Evolutionary conservation across 2,329 filamentous ascomycete species (phyloP).

Genomic region (Periconia sp.): DNA sequence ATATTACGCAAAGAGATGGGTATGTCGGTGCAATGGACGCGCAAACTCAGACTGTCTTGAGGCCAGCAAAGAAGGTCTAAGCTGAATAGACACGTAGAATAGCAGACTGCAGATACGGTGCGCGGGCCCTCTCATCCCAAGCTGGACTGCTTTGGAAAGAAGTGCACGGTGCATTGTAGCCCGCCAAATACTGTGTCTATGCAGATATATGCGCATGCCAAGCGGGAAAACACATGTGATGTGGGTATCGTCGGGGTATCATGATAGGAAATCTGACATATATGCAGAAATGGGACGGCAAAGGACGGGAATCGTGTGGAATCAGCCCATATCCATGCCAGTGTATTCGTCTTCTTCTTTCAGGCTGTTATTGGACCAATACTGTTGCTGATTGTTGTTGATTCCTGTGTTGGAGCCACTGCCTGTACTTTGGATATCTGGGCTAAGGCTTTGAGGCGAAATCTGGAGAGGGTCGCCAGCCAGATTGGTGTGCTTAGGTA

Average conservation of each 20-base stretch:
- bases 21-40: conserved; percentile 24
- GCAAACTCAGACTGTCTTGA: conserved; percentile 27
- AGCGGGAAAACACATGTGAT: conserved; percentile 28
- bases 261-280: conserved; percentile 26
- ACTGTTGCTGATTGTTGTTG: conserved; percentile 49
- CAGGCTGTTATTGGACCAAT: conserved; percentile 63
- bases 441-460: conserved; percentile 60
- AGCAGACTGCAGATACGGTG: conserved; percentile 8
- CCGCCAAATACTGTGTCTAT: conserved; percentile 9
- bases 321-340: conserved; percentile 67
- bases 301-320: conserved; percentile 9
- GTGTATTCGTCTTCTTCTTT: conserved; percentile 90
- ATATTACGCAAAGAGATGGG: conserved; percentile 37
- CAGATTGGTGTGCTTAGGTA: conserved; percentile 91
- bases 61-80: conserved; percentile 36
- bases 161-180: conserved; percentile 1
- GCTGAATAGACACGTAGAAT: conserved; percentile 8
- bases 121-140: background rate
- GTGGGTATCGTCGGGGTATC: conserved; percentile 30
- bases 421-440: conserved; percentile 64
- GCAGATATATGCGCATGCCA: conserved; percentile 28
- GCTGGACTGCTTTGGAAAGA: background rate
- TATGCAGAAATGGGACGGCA: conserved; percentile 16
- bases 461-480: conserved; percentile 74
- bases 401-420: conserved; percentile 55